phyloP scores from a whole-genome alignment of 1,139 yeast genomes.

The Keqinozyma sinolaborantium region DNA sequence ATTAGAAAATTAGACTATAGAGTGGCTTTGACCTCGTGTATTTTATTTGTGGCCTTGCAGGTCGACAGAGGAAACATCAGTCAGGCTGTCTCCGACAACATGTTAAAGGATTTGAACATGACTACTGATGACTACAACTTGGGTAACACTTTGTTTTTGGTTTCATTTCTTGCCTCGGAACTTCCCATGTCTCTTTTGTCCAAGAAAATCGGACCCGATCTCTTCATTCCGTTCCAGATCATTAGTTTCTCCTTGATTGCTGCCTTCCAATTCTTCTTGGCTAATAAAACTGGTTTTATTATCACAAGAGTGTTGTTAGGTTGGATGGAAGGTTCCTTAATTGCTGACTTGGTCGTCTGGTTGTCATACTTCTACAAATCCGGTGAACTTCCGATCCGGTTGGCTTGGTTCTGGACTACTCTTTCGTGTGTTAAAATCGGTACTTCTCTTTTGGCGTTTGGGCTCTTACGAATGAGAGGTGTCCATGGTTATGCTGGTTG shows the following conservation, averaged over 20 bases:
- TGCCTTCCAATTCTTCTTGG: conserved; percentile 19
- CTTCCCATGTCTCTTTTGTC: conserved; percentile 29
- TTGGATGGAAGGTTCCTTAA: conserved; percentile 27
- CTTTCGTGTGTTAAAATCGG: conserved; percentile 21
- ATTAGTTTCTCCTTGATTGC: conserved; percentile 22
- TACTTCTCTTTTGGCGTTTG: conserved; percentile 29
- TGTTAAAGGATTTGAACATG: conserved; percentile 17
- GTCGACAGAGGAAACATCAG: conserved; percentile 20
- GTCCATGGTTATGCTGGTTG: conserved; percentile 43
- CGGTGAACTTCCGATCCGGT: conserved; percentile 22
- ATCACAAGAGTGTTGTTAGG: conserved; percentile 26
- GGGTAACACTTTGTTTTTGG: conserved; percentile 21
- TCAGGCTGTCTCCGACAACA: conserved; percentile 21
- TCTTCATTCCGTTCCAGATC: conserved; percentile 12
- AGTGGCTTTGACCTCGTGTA: conserved; percentile 24
- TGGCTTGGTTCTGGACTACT: conserved; percentile 25
- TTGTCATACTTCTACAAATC: conserved; percentile 27
- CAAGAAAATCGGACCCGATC: conserved; percentile 32
- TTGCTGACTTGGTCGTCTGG: conserved; percentile 28
- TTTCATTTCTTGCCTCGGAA: conserved; percentile 22
- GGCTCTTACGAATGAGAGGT: conserved; percentile 23
- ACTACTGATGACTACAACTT: conserved; percentile 20
- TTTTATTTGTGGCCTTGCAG: conserved; percentile 22
- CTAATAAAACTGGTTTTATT: conserved; percentile 18
- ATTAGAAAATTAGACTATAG: conserved; percentile 19